Conservation (phyloP, 1,139 yeast genomes). For the Dujonia santamariae region DNA sequence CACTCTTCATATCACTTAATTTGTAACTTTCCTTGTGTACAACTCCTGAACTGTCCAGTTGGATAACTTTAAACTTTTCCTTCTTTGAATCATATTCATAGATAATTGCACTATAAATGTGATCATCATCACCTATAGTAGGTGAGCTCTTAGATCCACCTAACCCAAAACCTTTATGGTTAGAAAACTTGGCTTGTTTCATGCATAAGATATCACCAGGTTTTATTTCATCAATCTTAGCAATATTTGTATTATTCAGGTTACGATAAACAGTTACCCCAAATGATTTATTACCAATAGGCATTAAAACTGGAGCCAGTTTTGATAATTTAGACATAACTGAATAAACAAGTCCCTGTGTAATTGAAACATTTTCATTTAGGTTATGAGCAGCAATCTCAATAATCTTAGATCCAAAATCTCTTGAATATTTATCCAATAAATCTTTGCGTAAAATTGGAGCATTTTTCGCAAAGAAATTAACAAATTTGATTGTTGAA, state of each 20-base stretch:
- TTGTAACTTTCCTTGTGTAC: slow-evolving; percentile 63
- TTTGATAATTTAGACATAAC: slow-evolving; percentile 8
- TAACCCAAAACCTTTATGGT: slow-evolving; percentile 52
- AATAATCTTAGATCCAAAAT: slow-evolving; percentile 43
- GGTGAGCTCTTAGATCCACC: slow-evolving; percentile 26
- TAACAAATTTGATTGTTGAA: slow-evolving; percentile 46
- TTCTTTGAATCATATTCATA: slow-evolving; percentile 73
- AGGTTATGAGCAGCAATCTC: slow-evolving; percentile 44
- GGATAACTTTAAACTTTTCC: slow-evolving; percentile 74
- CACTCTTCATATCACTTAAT: slow-evolving; percentile 70
- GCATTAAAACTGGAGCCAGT: slow-evolving; percentile 34
- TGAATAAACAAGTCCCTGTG: slow-evolving; percentile 23
- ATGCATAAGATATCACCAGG: slow-evolving; percentile 79
- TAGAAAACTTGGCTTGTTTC: slow-evolving; percentile 62
- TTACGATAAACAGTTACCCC: slow-evolving; percentile 73
- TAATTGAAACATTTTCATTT: slow-evolving; percentile 8
- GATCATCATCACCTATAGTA: slow-evolving; percentile 38
- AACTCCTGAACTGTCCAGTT: slow-evolving; percentile 51
- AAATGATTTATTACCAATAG: slow-evolving; percentile 65
- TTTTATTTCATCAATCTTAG: slow-evolving; percentile 52
- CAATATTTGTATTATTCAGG: slow-evolving; percentile 52
- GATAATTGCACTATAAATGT: slow-evolving; percentile 39
- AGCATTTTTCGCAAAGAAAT: slow-evolving; percentile 37
- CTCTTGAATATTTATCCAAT: slow-evolving; percentile 48
- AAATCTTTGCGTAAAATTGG: slow-evolving; percentile 48